Conservation (phyloP, 805 yeast genomes). For the Candida endomychidarum region DNA sequence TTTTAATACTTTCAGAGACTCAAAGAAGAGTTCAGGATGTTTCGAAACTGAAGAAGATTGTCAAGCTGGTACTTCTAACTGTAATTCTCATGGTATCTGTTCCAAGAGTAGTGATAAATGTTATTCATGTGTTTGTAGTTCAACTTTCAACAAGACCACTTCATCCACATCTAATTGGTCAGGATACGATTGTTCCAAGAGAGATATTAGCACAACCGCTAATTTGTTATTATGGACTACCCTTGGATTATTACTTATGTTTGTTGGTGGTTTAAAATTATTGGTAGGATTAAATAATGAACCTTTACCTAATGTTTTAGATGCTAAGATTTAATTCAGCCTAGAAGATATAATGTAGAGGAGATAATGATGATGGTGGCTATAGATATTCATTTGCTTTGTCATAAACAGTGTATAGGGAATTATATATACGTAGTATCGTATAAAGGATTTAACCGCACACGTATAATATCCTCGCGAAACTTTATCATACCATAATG, state of each 20-base stretch:
- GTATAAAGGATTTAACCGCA: neutral
- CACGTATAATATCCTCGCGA: neutral
- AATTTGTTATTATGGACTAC: conserved; percentile 70
- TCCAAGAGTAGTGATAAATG: conserved; percentile 33
- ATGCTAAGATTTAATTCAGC: conserved; percentile 31
- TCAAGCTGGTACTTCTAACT: conserved; percentile 44
- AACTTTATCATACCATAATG: conserved; percentile 15
- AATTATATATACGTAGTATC: no score
- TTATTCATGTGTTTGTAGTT: conserved; percentile 52
- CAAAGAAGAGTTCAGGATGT: conserved; percentile 21
- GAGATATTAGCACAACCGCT: conserved; percentile 64
- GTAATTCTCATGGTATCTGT: conserved; percentile 58
- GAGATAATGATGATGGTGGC: no score
- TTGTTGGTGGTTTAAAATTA: conserved; percentile 54
- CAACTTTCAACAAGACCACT: conserved; percentile 41
- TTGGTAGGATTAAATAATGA: conserved; percentile 55
- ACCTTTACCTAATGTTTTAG: conserved; percentile 67
- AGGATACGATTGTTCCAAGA: conserved; percentile 63
- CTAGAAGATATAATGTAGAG: neutral
- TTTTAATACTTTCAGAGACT: conserved; percentile 5
- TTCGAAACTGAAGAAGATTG: conserved; percentile 49
- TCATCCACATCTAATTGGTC: conserved; percentile 54
- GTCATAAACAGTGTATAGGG: neutral
- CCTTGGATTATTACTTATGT: conserved; percentile 44
- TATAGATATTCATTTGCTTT: neutral